phyloP scores from a whole-genome alignment of 2,329 filamentous ascomycete genomes.

The Cercospora sp. region DNA sequence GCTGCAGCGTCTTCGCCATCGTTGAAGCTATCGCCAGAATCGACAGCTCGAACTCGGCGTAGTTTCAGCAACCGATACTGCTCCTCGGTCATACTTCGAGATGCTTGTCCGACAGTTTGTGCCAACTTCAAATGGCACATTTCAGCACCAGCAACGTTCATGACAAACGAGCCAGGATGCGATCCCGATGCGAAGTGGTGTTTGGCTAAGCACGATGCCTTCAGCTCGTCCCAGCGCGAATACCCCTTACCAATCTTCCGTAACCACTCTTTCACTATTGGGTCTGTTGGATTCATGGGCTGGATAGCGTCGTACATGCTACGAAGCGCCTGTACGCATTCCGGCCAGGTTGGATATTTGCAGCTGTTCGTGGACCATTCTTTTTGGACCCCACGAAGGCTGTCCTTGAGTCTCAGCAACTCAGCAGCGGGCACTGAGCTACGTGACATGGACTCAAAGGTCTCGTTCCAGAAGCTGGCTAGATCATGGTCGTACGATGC shows the following conservation, averaged over 20 bases:
- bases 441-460: neutral
- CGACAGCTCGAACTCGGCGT: conserved; percentile 30
- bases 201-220: conserved; percentile 47
- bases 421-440: conserved; percentile 4
- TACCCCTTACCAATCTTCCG: conserved; percentile 21
- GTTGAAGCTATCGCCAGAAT: neutral
- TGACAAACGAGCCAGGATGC: conserved; percentile 37
- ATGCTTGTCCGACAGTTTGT: neutral
- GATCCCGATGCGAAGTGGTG: conserved; percentile 24
- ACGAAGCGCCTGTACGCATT: neutral
- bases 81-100: conserved; percentile 20
- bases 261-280: conserved; percentile 25
- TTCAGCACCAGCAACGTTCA: conserved; percentile 44
- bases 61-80: conserved; percentile 39
- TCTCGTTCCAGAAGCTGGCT: conserved; percentile 15
- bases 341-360: neutral
- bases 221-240: conserved; percentile 47
- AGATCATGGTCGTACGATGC: conserved; percentile 9
- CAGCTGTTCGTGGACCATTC: neutral
- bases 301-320: conserved; percentile 23
- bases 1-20: neutral
- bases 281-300: conserved; percentile 20
- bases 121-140: conserved; percentile 42
- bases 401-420: conserved; percentile 13
- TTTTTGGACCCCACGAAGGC: conserved; percentile 7